Evolutionary conservation across 202 grass and related monocot species (phyloP).

Genomic region (Panicum virgatum): DNA sequence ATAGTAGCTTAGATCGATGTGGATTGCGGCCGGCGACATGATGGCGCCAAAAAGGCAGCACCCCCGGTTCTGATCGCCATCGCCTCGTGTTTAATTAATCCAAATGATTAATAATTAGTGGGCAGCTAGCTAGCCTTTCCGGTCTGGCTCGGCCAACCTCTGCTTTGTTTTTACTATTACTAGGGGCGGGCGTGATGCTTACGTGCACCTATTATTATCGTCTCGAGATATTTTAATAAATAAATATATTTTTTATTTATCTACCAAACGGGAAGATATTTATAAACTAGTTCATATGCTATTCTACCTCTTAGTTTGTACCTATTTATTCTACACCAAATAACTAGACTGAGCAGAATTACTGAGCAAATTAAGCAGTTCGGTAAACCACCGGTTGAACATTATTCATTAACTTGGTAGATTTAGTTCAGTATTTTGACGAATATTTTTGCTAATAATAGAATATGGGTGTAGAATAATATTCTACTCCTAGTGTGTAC

Average conservation of each 20-base stretch:
- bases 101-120: neutral
- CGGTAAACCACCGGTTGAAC: too few relatives aligned
- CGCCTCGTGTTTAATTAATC: slow-evolving; percentile 3
- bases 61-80: slow-evolving; percentile 3
- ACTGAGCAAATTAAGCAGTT: too few relatives aligned
- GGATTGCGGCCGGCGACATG: slow-evolving; percentile 33
- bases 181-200: slow-evolving; percentile 21
- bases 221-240: neutral
- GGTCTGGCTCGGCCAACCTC: slow-evolving; percentile 7
- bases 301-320: too few relatives aligned
- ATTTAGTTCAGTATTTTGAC: too few relatives aligned
- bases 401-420: too few relatives aligned
- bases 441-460: too few relatives aligned
- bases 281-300: too few relatives aligned
- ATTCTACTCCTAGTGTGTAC: too few relatives aligned
- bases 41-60: slow-evolving; percentile 36
- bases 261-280: neutral
- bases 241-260: neutral
- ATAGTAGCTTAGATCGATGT: too few relatives aligned
- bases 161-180: slow-evolving; percentile 36
- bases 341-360: too few relatives aligned
- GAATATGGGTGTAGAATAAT: too few relatives aligned
- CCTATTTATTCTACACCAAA: too few relatives aligned
- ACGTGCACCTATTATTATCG: neutral
- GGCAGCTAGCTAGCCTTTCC: neutral